Conservation (phyloP, 2,329 filamentous ascomycete genomes). For the Xylariaceae sp. region DNA sequence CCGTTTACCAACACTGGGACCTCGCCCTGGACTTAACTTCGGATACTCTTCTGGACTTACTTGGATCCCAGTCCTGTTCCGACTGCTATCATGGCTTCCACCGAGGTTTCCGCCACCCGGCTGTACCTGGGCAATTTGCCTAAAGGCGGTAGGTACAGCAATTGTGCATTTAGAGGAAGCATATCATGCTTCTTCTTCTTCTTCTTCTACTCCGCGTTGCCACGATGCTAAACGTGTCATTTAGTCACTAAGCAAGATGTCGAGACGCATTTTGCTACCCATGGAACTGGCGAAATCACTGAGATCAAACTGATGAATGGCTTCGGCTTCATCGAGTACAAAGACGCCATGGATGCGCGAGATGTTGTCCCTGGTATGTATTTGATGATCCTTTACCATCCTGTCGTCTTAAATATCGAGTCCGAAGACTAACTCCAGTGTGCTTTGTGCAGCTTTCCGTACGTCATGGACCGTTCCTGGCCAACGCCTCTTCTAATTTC, state of each 20-base stretch:
- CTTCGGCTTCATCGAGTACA: slow-evolving; percentile 99
- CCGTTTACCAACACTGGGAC: slow-evolving; percentile 8
- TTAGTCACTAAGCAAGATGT: slow-evolving; percentile 82
- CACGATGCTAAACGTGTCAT: slow-evolving; percentile 11
- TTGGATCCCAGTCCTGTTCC: slow-evolving; percentile 9
- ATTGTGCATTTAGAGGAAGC: background rate
- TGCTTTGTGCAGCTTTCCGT: slow-evolving; percentile 51
- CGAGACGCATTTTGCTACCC: slow-evolving; percentile 88
- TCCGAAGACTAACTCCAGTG: slow-evolving; percentile 24
- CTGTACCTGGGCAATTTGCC: slow-evolving; percentile 98
- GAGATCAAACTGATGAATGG: slow-evolving; percentile 99
- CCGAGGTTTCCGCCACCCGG: slow-evolving; percentile 81
- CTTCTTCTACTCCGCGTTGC: background rate
- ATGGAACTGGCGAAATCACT: slow-evolving; percentile 95
- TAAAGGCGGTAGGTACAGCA: slow-evolving; percentile 69
- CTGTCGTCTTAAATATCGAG: background rate
- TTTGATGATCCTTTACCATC: slow-evolving; percentile 16
- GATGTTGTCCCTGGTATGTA: slow-evolving; percentile 93
- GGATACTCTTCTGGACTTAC: slow-evolving; percentile 3
- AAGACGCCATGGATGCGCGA: slow-evolving; percentile 94
- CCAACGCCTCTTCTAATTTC: slow-evolving; percentile 29
- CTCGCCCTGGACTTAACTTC: background rate
- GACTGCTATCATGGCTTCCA: slow-evolving; percentile 26
- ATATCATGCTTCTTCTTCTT: background rate
- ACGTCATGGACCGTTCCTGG: slow-evolving; percentile 40